Evolutionary conservation across 192 early-diverging fungal genomes (phyloP), one percentile per base, ranked within the genome.

Genomic region (Cetraspora pellucida): DNA sequence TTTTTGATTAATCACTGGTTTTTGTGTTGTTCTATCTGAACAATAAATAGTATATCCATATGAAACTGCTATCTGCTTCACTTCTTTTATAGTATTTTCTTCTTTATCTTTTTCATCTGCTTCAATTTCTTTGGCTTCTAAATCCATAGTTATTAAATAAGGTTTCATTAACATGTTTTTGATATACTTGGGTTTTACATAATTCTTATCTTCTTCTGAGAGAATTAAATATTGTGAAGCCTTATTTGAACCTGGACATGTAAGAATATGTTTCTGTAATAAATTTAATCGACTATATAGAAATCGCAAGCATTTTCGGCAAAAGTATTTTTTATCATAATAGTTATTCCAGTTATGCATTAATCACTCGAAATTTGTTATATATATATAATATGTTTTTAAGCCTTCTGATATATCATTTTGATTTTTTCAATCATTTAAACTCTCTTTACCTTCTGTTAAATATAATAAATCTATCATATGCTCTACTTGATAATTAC

Each of bases 151-250:
- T 14, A 68, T 45, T 68, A 68, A 1, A 68, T 68, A 68, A 31
- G 66, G 66, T 68, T 68, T 68, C 10, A 68, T 68, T 68, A 68
- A 23, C 66, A 63, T 63, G 44, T 68, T 68, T 68, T 68, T 68
- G 37, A 68, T 68, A 68, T 68, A 68, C 66, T 68, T 68, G 23
- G 37, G 66, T 68, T 68, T 68, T 68, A 68, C 66, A 68, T 68
- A 68, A 46, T 68, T 68, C 25, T 63, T 63, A 63, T 5, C 30
- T 0, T 65, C 44, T 45, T 70, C 44, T 0, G 47, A n/a, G 17
- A 70, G 44, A 4, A 71, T 71, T 71, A 21, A 44, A 6, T 16
- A 45, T 69, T 71, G 49, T 23, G 44, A 2, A 6, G 49, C 49
- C 10, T 71, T 71, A 23, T n/a, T 71, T 71, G n/a, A 17, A 13